Conservation (phyloP, 306 rosid species). For the Echinosophora koreensis region DNA sequence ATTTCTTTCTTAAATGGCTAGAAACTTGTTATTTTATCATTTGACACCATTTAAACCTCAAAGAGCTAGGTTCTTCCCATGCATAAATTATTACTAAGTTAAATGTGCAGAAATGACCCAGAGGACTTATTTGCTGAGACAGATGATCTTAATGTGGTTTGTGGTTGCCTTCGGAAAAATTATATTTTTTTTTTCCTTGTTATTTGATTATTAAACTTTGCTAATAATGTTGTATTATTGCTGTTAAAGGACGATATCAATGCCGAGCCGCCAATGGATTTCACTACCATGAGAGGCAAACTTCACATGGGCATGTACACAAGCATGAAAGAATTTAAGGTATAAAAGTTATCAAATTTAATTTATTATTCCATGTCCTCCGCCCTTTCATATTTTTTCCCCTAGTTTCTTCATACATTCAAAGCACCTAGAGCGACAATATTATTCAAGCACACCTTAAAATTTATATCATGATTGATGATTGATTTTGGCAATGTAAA, state of each 20-base stretch:
- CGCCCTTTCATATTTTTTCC: not conserved
- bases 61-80: not conserved
- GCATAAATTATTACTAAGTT: not conserved
- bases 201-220: not conserved
- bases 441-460: no score
- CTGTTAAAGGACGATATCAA: not conserved
- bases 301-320: conserved; percentile 27
- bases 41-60: not conserved
- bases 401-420: not conserved
- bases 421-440: not conserved
- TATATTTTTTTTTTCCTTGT: not conserved
- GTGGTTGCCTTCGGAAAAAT: not conserved
- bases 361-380: not conserved
- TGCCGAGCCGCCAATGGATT: conserved; percentile 39
- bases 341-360: not conserved
- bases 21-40: not conserved
- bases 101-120: conserved; percentile 33
- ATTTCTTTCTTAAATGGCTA: conserved; percentile 1
- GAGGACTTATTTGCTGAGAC: conserved; percentile 12
- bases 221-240: not conserved
- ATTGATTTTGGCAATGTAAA: no score
- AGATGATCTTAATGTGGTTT: conserved; percentile 12
- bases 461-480: no score
- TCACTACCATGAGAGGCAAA: conserved; percentile 42
- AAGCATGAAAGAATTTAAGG: conserved; percentile 27